Evolutionary conservation across 176 grass and related monocot species (phyloP).

Genomic region (Saccharum spontaneum): DNA sequence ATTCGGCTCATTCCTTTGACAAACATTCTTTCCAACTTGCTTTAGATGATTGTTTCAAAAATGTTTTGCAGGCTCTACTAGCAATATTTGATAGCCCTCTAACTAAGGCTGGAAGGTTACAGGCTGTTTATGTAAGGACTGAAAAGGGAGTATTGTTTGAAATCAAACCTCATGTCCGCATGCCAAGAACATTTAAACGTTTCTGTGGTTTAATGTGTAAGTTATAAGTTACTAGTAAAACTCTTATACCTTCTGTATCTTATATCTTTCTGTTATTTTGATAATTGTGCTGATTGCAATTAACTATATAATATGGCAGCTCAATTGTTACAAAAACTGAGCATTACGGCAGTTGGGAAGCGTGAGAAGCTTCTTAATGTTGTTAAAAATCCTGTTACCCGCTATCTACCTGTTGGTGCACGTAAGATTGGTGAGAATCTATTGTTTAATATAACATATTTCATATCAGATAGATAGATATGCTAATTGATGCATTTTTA

Average conservation of each 20-base stretch:
- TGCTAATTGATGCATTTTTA: conserved; percentile 18
- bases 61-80: conserved; percentile 66
- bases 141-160: conserved; percentile 95
- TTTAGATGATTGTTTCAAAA: neutral
- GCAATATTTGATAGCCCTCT: conserved; percentile 98
- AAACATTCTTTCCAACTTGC: neutral
- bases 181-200: conserved; percentile 85
- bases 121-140: conserved; percentile 93
- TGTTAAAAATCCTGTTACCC: conserved; percentile 94
- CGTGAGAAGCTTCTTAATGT: conserved; percentile 96
- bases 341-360: conserved; percentile 89
- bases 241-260: neutral
- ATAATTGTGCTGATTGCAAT: conserved; percentile 19
- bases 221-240: conserved; percentile 58
- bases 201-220: conserved; percentile 95
- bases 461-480: neutral
- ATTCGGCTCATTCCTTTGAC: neutral
- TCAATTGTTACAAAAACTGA: conserved; percentile 94
- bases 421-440: conserved; percentile 72
- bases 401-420: conserved; percentile 73
- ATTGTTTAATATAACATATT: conserved; percentile 12
- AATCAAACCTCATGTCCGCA: conserved; percentile 94
- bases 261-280: neutral
- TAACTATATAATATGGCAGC: conserved; percentile 43
- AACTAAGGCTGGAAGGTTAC: conserved; percentile 87